phyloP scores from a whole-genome alignment of 2,329 filamentous ascomycete genomes.

The Trichoderma oligosporum region DNA sequence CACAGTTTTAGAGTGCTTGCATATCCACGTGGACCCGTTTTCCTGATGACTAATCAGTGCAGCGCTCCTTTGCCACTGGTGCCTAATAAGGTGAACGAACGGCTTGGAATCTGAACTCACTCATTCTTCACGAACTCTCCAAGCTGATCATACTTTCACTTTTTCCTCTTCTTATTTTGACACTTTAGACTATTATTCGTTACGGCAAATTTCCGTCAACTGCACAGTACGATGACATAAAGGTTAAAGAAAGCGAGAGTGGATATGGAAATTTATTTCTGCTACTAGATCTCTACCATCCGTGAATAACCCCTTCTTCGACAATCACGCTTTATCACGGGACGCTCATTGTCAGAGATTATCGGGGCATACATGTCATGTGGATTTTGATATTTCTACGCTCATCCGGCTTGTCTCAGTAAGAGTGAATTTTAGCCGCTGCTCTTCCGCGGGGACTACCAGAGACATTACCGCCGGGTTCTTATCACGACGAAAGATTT shows the following conservation, averaged over 20 bases:
- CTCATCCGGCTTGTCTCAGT: too few species aligned
- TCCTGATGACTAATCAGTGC: slow-evolving; percentile 9
- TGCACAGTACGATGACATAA: not conserved
- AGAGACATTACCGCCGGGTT: too few species aligned
- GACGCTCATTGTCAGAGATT: too few species aligned
- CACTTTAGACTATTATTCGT: not conserved
- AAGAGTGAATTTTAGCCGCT: too few species aligned
- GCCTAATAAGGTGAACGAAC: not conserved
- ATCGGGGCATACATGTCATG: too few species aligned
- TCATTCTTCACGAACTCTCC: not conserved
- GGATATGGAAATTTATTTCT: not conserved
- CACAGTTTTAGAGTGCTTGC: not conserved
- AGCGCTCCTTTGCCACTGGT: slow-evolving; percentile 14
- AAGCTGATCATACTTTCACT: not conserved
- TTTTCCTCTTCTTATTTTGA: not conserved
- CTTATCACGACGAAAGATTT: not conserved
- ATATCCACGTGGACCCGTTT: not conserved
- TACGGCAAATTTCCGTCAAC: not conserved
- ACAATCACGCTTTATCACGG: too few species aligned
- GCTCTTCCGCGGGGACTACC: too few species aligned
- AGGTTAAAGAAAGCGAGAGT: not conserved
- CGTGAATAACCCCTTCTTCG: too few species aligned
- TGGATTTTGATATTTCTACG: too few species aligned
- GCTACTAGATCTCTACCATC: not conserved
- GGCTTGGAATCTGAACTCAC: slow-evolving; percentile 4